These are phyloP conservation scores for Curvularia spicifera DNA, from an alignment of 2,329 filamentous ascomycete genomes.

Conservation along the genomic window DNA sequence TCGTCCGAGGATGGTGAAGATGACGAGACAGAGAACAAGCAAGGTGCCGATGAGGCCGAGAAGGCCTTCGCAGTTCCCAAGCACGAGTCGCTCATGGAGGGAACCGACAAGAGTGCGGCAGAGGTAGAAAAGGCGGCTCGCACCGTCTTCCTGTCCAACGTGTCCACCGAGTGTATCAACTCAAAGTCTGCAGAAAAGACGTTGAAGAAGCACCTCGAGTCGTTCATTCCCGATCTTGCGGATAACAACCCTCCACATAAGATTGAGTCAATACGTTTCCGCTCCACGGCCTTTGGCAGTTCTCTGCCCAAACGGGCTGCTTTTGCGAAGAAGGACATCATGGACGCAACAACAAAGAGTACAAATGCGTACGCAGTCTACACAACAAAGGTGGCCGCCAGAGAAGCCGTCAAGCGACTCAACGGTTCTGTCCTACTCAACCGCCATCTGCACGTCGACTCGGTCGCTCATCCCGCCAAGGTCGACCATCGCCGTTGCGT, in stretches of 20 bases:
- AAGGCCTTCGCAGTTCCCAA: conserved; percentile 61
- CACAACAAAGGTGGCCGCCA: conserved; percentile 74
- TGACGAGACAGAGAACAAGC: conserved; percentile 39
- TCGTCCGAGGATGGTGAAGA: conserved; percentile 37
- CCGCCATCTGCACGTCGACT: conserved; percentile 89
- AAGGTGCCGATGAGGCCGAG: conserved; percentile 31
- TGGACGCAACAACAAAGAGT: conserved; percentile 88
- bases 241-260: conserved; percentile 65
- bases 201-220: conserved; percentile 77
- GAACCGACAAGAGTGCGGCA: conserved; percentile 50
- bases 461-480: conserved; percentile 82
- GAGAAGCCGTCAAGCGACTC: conserved; percentile 75
- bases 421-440: conserved; percentile 86
- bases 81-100: conserved; percentile 57
- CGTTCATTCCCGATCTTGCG: conserved; percentile 66
- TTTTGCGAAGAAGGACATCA: conserved; percentile 86
- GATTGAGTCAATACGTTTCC: conserved; percentile 90
- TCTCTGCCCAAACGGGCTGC: conserved; percentile 92
- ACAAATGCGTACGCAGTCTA: conserved; percentile 96
- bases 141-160: conserved; percentile 92
- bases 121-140: conserved; percentile 86
- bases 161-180: conserved; percentile 80
- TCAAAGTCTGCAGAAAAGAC: conserved; percentile 81
- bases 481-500: conserved; percentile 88
- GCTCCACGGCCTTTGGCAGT: conserved; percentile 84